Evolutionary conservation across 2,329 filamentous ascomycete species (phyloP).

Genomic region (Cladosporium sp.): DNA sequence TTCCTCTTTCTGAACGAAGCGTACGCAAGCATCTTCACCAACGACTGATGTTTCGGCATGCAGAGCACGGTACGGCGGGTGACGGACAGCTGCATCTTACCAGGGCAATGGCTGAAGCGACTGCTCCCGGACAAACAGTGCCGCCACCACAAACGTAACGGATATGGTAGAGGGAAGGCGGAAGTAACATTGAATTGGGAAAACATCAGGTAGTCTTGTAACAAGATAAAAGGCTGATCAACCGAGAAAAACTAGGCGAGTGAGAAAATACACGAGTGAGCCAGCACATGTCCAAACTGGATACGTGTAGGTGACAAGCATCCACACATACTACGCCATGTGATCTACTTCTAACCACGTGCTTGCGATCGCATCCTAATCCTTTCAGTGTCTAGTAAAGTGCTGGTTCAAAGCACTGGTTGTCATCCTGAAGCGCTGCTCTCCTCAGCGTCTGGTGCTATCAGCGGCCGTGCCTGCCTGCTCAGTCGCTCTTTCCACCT

Average conservation of each 20-base stretch:
- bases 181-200: background rate
- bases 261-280: background rate
- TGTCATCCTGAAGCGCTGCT: background rate
- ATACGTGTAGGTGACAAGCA: background rate
- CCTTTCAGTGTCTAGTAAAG: background rate
- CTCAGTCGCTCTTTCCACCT: background rate
- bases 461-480: slow-evolving; percentile 1
- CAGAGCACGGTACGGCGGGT: background rate
- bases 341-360: background rate
- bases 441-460: background rate
- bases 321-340: background rate
- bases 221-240: background rate
- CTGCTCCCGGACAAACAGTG: background rate
- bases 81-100: slow-evolving; percentile 3
- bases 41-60: background rate
- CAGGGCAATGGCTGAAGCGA: background rate
- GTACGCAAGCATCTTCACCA: background rate
- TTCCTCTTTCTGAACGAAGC: background rate
- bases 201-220: background rate
- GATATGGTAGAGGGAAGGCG: background rate
- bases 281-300: background rate
- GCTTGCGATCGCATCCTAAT: background rate
- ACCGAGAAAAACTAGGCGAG: background rate
- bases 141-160: background rate
- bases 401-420: background rate